Conservation (phyloP, 202 grass and related monocot species). For the Zizania palustris region DNA sequence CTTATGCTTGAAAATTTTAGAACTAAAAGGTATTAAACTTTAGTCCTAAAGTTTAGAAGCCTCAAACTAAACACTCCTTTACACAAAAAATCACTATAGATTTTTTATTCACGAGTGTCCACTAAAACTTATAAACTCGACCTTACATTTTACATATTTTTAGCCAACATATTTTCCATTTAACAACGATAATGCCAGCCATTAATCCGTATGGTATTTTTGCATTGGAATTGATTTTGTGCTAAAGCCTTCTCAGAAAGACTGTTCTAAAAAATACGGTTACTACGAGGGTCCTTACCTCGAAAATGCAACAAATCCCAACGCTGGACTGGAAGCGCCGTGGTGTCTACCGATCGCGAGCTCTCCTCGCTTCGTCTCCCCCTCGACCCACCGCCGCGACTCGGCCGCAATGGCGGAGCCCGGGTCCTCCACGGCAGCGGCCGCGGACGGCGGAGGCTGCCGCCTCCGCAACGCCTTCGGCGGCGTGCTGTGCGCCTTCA, state of each 20-base stretch:
- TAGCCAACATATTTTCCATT: not conserved
- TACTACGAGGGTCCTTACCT: not conserved
- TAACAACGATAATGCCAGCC: not conserved
- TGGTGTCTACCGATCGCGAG: constrained; percentile 37
- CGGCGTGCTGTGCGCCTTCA: constrained; percentile 76
- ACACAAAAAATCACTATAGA: too few species aligned
- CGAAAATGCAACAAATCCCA: not conserved
- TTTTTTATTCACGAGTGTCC: too few species aligned
- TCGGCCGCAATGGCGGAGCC: constrained; percentile 59
- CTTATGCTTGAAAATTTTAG: too few species aligned
- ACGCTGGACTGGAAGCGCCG: not conserved
- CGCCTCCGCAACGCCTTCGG: constrained; percentile 87
- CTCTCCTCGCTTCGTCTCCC: constrained; percentile 44
- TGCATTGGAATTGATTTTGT: too few species aligned
- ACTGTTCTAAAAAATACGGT: not conserved
- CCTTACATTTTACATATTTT: not conserved
- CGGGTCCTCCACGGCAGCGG: constrained; percentile 34
- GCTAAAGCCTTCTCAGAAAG: too few species aligned
- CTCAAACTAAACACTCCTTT: too few species aligned
- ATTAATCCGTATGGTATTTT: too few species aligned
- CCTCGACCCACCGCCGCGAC: constrained; percentile 28
- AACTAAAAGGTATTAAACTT: too few species aligned
- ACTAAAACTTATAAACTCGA: not conserved
- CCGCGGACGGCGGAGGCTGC: constrained; percentile 13
- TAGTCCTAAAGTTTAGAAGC: too few species aligned